Conservation (phyloP, 2,329 filamentous ascomycete species). For the Microsporum audouinii region DNA sequence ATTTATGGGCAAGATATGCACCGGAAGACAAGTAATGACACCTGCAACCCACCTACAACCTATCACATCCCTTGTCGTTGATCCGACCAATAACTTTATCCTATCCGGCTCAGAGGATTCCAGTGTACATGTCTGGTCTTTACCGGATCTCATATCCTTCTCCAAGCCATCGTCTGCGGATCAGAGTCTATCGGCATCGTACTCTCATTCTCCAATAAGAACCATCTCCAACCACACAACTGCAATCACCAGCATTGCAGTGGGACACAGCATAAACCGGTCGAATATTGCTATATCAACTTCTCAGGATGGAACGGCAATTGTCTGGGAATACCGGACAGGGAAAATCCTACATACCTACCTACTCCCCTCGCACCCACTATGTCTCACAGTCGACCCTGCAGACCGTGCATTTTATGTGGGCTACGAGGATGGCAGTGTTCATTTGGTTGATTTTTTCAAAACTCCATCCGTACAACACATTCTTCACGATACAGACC, state of each 20-base stretch:
- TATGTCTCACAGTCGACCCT: constrained; percentile 66
- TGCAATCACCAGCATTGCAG: constrained; percentile 37
- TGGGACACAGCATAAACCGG: constrained; percentile 57
- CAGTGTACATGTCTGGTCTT: constrained; percentile 83
- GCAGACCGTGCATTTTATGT: constrained; percentile 73
- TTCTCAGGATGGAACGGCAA: constrained; percentile 74
- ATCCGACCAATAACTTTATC: constrained; percentile 48
- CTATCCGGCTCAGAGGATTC: constrained; percentile 52
- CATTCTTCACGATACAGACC: constrained; percentile 24
- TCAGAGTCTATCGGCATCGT: constrained; percentile 31
- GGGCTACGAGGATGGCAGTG: constrained; percentile 65
- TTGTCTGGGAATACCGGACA: constrained; percentile 84
- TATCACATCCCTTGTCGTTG: constrained; percentile 62
- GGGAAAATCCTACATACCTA: constrained; percentile 69
- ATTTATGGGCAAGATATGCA: constrained; percentile 26
- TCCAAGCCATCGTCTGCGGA: constrained; percentile 34
- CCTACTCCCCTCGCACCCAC: constrained; percentile 61
- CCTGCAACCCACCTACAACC: constrained; percentile 34
- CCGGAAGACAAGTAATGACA: constrained; percentile 35
- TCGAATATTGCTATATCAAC: constrained; percentile 76
- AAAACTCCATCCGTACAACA: constrained; percentile 36
- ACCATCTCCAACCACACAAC: constrained; percentile 62
- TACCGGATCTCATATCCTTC: constrained; percentile 61
- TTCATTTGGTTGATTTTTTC: constrained; percentile 71
- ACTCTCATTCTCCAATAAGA: constrained; percentile 52